A percentile compares a stretch with the other conserved stretches of the same genome.
These are phyloP conservation scores for Gossypium lobatum DNA, from an alignment of 441 rosid genomes.

Conservation along the genomic window DNA sequence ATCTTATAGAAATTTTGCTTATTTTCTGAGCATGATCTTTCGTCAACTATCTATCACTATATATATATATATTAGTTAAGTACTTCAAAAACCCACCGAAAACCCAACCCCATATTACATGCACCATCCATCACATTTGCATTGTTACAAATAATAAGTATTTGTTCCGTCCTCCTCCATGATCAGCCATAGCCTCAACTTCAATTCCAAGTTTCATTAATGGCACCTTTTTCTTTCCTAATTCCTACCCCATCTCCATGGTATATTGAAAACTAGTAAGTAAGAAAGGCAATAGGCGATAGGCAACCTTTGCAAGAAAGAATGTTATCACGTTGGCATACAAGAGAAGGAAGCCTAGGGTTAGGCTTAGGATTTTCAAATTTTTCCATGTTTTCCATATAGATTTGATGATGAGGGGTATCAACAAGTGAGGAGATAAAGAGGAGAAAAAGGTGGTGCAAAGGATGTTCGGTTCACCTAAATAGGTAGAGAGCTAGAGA, in stretches of 20 bases:
- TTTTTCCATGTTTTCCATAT: no score
- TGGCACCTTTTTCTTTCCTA: not conserved
- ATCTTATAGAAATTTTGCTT: not conserved
- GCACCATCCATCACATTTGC: not conserved
- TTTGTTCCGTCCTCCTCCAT: not conserved
- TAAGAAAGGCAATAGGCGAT: no score
- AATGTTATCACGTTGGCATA: no score
- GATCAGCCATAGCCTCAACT: not conserved
- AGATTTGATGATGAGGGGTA: no score
- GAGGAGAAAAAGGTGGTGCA: no score
- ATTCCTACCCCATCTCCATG: not conserved
- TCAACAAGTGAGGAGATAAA: no score
- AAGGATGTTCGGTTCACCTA: no score
- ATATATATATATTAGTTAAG: not conserved
- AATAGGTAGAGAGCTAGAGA: no score
- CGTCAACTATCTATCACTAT: no score
- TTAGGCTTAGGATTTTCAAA: no score
- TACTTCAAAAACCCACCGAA: not conserved
- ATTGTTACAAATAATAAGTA: not conserved
- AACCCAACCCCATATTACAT: not conserved
- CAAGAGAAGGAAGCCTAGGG: no score
- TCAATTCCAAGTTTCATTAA: constrained; percentile 3
- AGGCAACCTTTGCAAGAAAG: no score
- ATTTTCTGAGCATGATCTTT: not conserved
- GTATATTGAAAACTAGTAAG: not conserved